Evolutionary conservation across 1,284 basidiomycete species (phyloP).

Genomic region (Phylloporus sp.): DNA sequence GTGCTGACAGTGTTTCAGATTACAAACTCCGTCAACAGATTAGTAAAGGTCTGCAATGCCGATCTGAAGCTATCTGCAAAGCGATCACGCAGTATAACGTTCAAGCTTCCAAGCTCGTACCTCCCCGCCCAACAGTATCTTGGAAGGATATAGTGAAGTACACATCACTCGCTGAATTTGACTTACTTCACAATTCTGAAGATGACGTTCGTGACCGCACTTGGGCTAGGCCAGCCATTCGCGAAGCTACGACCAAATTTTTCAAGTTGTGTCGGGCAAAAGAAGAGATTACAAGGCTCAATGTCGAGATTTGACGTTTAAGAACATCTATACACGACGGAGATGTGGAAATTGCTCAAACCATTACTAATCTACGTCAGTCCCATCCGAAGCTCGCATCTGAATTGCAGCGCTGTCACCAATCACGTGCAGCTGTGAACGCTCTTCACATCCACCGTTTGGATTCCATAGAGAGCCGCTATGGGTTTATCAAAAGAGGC

Average conservation of each 20-base stretch:
- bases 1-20: neutral
- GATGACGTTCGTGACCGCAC: neutral
- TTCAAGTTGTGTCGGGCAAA: neutral
- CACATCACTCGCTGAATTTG: neutral
- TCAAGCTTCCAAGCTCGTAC: neutral
- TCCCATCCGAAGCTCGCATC: too few species aligned
- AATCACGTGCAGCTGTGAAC: too few species aligned
- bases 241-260: neutral
- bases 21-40: neutral
- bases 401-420: too few species aligned
- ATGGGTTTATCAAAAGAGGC: too few species aligned
- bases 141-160: neutral
- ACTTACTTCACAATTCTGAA: neutral
- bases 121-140: neutral
- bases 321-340: too few species aligned
- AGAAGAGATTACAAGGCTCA: neutral
- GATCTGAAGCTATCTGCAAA: neutral
- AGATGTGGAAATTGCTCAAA: too few species aligned
- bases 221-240: neutral
- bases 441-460: too few species aligned
- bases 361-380: too few species aligned
- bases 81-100: neutral
- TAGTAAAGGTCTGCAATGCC: neutral
- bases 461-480: too few species aligned
- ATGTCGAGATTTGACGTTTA: too few species aligned